phyloP scores from a whole-genome alignment of 805 yeast genomes.

The Candida morakotiae region DNA sequence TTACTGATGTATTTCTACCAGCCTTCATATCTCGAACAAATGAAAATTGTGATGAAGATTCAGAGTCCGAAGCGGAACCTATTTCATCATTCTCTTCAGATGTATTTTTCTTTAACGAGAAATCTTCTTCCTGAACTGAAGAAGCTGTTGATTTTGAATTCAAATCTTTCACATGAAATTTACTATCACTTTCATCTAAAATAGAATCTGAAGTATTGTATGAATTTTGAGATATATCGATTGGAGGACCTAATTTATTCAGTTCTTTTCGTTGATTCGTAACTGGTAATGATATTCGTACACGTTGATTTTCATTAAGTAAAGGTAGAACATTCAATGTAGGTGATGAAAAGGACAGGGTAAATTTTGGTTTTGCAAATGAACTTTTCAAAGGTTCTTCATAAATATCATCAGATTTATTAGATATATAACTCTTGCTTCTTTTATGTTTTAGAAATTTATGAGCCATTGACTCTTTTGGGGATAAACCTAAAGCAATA shows the following conservation, averaged over 20 bases:
- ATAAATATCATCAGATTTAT: background rate
- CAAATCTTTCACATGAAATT: slow-evolving; percentile 12
- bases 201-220: slow-evolving; percentile 6
- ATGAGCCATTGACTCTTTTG: slow-evolving; percentile 4
- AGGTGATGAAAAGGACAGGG: slow-evolving; percentile 1
- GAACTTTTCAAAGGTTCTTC: background rate
- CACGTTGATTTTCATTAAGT: background rate
- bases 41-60: slow-evolving; percentile 36
- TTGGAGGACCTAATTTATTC: slow-evolving; percentile 5
- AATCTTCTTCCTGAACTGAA: background rate
- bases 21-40: slow-evolving; percentile 37
- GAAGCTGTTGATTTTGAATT: slow-evolving; percentile 5
- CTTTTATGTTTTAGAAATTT: slow-evolving; percentile 1
- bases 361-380: background rate
- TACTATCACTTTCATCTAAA: slow-evolving; percentile 9
- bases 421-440: slow-evolving; percentile 1
- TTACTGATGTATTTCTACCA: slow-evolving; percentile 42
- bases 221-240: background rate
- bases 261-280: background rate
- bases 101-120: background rate
- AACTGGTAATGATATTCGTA: background rate
- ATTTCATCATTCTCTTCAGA: background rate
- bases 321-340: background rate
- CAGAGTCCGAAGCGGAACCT: slow-evolving; percentile 11
- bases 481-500: background rate